A percentile compares a stretch with the other conserved stretches of the same genome.
phyloP scores from a whole-genome alignment of 164 flowering plant genomes.

The grape (Vitis vinifera) region ASM3070453v1 NC_081817.1:26788001-26788500 shows the following conservation, averaged over 20 bases:
- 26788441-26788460: too few species aligned
- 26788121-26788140: constrained; percentile 40
- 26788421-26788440: too few species aligned
- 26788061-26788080: too few species aligned
- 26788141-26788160: constrained; percentile 21
- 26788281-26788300: constrained; percentile 14
- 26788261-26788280: constrained; percentile 26
- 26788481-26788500: too few species aligned
- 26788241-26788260: constrained; percentile 13
- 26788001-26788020: too few species aligned
- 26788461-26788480: too few species aligned
- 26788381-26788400: too few species aligned
- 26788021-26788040: too few species aligned
- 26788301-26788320: not conserved
- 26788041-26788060: too few species aligned
- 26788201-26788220: constrained; percentile 20
- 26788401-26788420: too few species aligned
- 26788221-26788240: constrained; percentile 18
- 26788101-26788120: constrained; percentile 43
- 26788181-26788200: constrained; percentile 7
- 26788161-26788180: not conserved
- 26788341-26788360: constrained; percentile 6
- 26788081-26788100: constrained; percentile 31
- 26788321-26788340: constrained; percentile 4
- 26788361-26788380: not conserved